Conservation (phyloP, 352 stramenopile genomes). For the Phytophthora constricta region DNA sequence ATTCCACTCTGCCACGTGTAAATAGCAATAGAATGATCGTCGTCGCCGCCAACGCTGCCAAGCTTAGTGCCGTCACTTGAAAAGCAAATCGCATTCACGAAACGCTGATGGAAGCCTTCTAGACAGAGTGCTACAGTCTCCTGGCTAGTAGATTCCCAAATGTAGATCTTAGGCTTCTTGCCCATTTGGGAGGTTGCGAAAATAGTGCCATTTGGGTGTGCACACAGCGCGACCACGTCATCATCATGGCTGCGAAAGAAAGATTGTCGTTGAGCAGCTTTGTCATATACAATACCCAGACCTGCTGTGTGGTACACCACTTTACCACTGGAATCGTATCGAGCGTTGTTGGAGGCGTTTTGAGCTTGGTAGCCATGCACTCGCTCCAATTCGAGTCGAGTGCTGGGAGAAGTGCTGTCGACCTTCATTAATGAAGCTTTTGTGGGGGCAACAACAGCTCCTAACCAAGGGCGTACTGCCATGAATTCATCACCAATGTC, state of each 20-base stretch:
- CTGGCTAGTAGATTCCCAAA: conserved; percentile 62
- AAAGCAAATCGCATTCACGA: conserved; percentile 74
- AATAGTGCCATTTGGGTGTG: conserved; percentile 76
- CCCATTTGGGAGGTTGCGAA: conserved; percentile 91
- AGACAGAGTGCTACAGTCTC: conserved; percentile 49
- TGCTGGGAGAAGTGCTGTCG: conserved; percentile 42
- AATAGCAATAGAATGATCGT: conserved; percentile 86
- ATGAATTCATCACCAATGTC: conserved; percentile 90
- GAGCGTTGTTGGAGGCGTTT: conserved; percentile 80
- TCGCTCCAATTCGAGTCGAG: conserved; percentile 61
- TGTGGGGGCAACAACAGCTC: conserved; percentile 78
- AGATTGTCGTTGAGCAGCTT: conserved; percentile 39
- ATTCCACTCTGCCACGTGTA: conserved; percentile 76
- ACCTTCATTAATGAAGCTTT: conserved; percentile 46
- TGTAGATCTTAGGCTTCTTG: conserved; percentile 83
- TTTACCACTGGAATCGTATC: conserved; percentile 55
- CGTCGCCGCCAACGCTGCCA: conserved; percentile 75
- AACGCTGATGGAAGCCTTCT: conserved; percentile 82
- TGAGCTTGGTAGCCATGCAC: conserved; percentile 84
- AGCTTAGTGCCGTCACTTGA: conserved; percentile 74
- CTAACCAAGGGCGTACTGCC: conserved; percentile 90
- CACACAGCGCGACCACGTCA: conserved; percentile 83
- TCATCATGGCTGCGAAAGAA: conserved; percentile 83
- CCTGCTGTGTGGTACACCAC: conserved; percentile 86
- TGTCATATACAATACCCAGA: conserved; percentile 77